Evolutionary conservation across 208 protist species (phyloP).

Genomic region (Trypanosomatidae sp.): DNA sequence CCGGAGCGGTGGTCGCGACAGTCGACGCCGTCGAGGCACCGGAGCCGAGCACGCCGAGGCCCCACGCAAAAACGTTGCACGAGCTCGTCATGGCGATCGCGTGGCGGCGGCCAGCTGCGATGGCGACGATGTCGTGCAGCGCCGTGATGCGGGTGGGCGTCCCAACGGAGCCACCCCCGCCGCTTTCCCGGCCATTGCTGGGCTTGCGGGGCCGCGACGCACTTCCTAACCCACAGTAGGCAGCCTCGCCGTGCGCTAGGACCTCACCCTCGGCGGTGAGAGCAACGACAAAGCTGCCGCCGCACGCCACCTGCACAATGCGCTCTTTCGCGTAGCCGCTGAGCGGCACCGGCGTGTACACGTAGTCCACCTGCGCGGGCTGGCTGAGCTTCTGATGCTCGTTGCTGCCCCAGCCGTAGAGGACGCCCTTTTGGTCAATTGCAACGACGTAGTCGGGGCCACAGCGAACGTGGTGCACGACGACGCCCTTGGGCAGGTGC

Average conservation of each 20-base stretch:
- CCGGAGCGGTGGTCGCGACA: constrained; percentile 35
- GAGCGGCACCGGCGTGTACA: constrained; percentile 49
- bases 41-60: constrained; percentile 43
- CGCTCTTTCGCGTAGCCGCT: constrained; percentile 21
- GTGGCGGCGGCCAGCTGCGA: constrained; percentile 65
- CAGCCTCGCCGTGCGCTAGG: constrained; percentile 52
- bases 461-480: constrained; percentile 38
- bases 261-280: constrained; percentile 58
- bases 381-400: constrained; percentile 26
- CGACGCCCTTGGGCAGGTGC: constrained; percentile 18
- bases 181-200: too few relatives aligned
- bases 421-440: constrained; percentile 25
- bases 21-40: constrained; percentile 11
- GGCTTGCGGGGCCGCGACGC: background rate
- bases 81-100: constrained; percentile 53
- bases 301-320: constrained; percentile 78
- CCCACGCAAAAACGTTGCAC: constrained; percentile 69
- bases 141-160: constrained; percentile 24
- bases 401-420: constrained; percentile 83
- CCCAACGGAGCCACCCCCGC: constrained; percentile 2
- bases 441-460: constrained; percentile 71
- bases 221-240: constrained; percentile 47
- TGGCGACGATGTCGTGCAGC: constrained; percentile 36
- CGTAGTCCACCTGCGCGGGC: constrained; percentile 1
- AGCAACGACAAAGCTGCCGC: constrained; percentile 61